Conservation (phyloP, 192 early-diverging fungal genomes). For the Linnemannia hyalina region DNA sequence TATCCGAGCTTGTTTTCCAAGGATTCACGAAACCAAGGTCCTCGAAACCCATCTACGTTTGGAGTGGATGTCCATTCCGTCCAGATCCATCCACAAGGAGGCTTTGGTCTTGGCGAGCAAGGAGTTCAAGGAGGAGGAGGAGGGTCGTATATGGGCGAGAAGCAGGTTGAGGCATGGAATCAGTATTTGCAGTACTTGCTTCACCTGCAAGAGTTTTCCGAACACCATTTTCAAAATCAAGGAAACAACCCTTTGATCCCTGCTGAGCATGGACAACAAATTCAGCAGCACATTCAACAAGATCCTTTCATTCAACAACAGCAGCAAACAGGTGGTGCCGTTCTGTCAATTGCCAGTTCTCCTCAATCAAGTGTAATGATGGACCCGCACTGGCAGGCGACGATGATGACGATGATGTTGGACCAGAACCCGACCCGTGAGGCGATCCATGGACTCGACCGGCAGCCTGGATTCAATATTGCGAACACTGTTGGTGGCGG, state of each 20-base stretch:
- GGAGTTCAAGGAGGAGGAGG: neutral
- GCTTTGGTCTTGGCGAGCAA: neutral
- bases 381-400: constrained; percentile 51
- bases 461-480: constrained; percentile 5
- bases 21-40: neutral
- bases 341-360: neutral
- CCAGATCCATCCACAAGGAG: neutral
- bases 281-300: neutral
- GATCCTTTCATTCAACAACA: neutral
- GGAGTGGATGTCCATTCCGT: neutral
- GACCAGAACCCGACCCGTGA: constrained; percentile 14
- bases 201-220: constrained; percentile 16
- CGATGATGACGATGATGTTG: constrained; percentile 56
- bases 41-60: neutral
- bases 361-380: neutral
- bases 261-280: neutral
- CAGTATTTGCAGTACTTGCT: constrained; percentile 46
- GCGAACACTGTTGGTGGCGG: neutral
- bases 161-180: constrained; percentile 32
- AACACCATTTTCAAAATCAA: neutral
- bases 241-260: neutral
- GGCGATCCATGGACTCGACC: neutral
- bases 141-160: neutral
- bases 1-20: neutral
- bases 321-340: neutral